Base-by-base conservation (phyloP, 2,329 filamentous ascomycete species). In the Microdochium nivale region DNA sequence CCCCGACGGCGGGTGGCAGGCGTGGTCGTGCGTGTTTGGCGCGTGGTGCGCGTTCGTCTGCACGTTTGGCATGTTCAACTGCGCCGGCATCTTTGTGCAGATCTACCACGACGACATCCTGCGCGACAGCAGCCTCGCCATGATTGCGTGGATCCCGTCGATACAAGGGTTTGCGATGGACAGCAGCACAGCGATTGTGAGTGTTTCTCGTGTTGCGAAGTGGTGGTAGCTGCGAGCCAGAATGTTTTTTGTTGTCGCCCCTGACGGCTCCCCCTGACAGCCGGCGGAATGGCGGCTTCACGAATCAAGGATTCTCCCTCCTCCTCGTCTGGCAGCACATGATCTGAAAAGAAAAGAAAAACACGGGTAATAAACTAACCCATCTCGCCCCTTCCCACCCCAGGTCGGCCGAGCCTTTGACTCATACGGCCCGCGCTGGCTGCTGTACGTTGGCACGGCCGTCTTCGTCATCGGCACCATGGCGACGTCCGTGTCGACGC, bases 381-480 rank as follows among this genome's bases (percentile, higher is more conserved):
- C 23, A 25, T 35, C 60, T 49, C 62, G 62, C 54, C 66, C 69
- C 48, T 3, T 58, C 65, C 23, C 21, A 10, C 13, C 2, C 11
- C 30, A 59, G 57, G 59, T 60, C 55, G 81, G 82, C 0, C 77
- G 76, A 46, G 53, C 81, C 1, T 84, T 77, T 58, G 84, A 87
- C 59, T 74, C 71, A 55, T 78, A 80, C 58, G 83, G 84, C 0
- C 79, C 82, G 1, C 72, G 74, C 43, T 76, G 70, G 54, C 67
- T 86, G 3, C 65, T 84, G 1, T 44, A 78, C 11, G 54, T 67
- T 37, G 80, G 80, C 47, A 75, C 74, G 2, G 60, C 80, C 37
- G 59, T 79, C 47, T 76, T 80, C 58, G 66, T 81, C 25, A 76
- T 84, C 51, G 77, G 78, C 4, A 61, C 84, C 10, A 84, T 85